Conservation (phyloP, 805 yeast species). For the Zygosaccharomyces lentus region DNA sequence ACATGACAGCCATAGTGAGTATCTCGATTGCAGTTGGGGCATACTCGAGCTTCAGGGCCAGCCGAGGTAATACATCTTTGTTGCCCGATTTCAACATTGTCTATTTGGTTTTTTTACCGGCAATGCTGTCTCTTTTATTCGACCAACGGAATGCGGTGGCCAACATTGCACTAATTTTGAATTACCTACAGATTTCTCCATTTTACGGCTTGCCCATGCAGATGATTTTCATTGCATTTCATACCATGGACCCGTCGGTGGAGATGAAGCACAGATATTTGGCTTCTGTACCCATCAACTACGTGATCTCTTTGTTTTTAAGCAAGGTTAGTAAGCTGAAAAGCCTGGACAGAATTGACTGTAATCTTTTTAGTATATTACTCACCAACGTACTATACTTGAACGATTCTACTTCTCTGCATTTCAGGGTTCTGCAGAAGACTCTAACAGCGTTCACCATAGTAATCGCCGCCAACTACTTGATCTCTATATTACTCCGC, state of each 20-base stretch:
- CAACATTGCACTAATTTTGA: slow-evolving; percentile 34
- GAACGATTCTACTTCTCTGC: slow-evolving; percentile 20
- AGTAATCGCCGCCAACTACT: slow-evolving; percentile 25
- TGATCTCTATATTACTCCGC: slow-evolving; percentile 12
- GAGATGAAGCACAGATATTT: slow-evolving; percentile 9
- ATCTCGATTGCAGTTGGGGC: slow-evolving; percentile 21
- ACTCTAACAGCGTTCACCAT: slow-evolving; percentile 31
- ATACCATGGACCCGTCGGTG: slow-evolving; percentile 9
- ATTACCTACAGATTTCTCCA: slow-evolving; percentile 26
- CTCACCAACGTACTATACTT: slow-evolving; percentile 36
- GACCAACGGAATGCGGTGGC: slow-evolving; percentile 24
- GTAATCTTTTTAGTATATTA: slow-evolving; percentile 37
- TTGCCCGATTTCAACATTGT: slow-evolving; percentile 36
- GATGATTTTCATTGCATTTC: slow-evolving; percentile 21
- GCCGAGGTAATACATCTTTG: slow-evolving; percentile 3
- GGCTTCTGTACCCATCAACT: slow-evolving; percentile 27
- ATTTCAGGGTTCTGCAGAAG: slow-evolving; percentile 34
- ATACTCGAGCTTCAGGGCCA: slow-evolving; percentile 7
- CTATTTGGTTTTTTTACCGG: slow-evolving; percentile 35
- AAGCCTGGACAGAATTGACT: slow-evolving; percentile 39
- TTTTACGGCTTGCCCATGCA: slow-evolving; percentile 25
- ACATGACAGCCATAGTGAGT: slow-evolving; percentile 22
- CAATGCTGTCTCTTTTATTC: slow-evolving; percentile 30
- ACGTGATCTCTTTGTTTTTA: slow-evolving; percentile 25
- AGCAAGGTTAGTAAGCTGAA: slow-evolving; percentile 33